Evolutionary conservation across 164 flowering plant genomes (phyloP).

Genomic region (Chloranthus sessilifolius): DNA sequence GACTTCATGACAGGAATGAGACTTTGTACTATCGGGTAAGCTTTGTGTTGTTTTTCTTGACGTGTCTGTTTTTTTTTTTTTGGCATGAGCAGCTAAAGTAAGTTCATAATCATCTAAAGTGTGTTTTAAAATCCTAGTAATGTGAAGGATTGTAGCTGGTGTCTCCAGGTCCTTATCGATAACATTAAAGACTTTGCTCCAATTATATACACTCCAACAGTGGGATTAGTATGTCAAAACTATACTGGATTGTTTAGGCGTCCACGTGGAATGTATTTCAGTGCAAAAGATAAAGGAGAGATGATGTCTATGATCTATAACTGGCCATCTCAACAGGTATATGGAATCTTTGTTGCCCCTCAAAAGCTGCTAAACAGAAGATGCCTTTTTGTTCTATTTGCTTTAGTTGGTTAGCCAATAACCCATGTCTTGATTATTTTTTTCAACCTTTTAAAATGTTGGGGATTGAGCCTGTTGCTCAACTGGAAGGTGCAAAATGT

Average conservation of each 20-base stretch:
- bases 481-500: too few species aligned
- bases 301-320: slow-evolving; percentile 99
- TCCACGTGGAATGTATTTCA: slow-evolving; percentile 99
- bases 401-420: not conserved
- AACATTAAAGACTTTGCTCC: slow-evolving; percentile 95
- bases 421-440: too few species aligned
- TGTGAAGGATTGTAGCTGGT: slow-evolving; percentile 8
- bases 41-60: slow-evolving; percentile 4
- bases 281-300: slow-evolving; percentile 98
- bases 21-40: slow-evolving; percentile 93
- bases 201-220: slow-evolving; percentile 95
- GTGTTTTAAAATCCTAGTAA: too few species aligned
- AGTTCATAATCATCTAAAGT: too few species aligned
- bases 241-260: slow-evolving; percentile 94
- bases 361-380: not conserved
- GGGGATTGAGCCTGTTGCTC: too few species aligned
- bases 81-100: too few species aligned
- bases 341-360: not conserved
- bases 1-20: slow-evolving; percentile 98
- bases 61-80: too few species aligned
- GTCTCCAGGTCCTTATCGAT: slow-evolving; percentile 83
- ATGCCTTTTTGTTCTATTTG: not conserved
- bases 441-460: too few species aligned
- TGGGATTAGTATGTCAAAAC: slow-evolving; percentile 96
- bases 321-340: slow-evolving; percentile 89